These are phyloP conservation scores for Geranium brycei DNA, from an alignment of 345 rosid genomes.

Conservation along the genomic window DNA sequence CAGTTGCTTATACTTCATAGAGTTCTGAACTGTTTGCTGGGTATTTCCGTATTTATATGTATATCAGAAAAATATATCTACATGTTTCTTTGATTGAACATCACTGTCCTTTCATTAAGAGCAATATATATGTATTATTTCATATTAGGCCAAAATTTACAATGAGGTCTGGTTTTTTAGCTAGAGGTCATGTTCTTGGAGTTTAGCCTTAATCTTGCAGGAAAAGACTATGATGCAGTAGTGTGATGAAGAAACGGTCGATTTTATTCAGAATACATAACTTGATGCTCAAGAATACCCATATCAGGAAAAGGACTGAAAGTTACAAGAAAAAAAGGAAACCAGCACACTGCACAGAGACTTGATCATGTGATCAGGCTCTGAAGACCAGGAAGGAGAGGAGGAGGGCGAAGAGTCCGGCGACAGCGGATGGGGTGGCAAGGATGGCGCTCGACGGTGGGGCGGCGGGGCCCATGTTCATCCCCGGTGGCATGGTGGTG, in stretches of 20 bases:
- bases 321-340: neutral
- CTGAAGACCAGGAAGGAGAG: constrained; percentile 6
- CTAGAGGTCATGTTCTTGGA: neutral
- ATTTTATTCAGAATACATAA: neutral
- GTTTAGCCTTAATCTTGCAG: neutral
- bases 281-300: neutral
- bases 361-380: neutral
- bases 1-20: neutral
- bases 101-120: no score
- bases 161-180: no score
- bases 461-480: constrained; percentile 15
- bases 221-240: neutral
- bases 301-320: neutral
- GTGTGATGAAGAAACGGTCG: neutral
- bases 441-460: neutral
- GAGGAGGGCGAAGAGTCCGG: constrained; percentile 13
- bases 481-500: constrained; percentile 7
- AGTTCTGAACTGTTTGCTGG: neutral
- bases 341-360: no score
- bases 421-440: constrained; percentile 10
- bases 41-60: neutral
- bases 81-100: neutral
- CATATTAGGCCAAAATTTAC: neutral
- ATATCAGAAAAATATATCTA: no score
- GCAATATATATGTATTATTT: neutral